phyloP scores from a whole-genome alignment of 1,284 basidiomycete species.

The Rhodotorula sp. region DNA sequence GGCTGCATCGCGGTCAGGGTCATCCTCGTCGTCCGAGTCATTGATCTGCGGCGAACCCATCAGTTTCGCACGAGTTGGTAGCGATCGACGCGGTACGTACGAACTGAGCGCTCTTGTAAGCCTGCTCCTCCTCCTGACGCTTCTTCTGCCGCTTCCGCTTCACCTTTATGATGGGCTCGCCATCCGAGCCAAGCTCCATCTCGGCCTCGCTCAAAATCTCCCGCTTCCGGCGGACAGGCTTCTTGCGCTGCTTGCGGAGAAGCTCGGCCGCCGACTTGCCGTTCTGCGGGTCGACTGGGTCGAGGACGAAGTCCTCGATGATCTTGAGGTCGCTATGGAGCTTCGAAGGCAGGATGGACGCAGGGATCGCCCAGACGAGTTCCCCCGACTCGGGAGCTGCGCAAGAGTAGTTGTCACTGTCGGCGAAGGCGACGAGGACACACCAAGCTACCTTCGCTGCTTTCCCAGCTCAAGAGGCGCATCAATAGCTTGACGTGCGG shows the following conservation, averaged over 20 bases:
- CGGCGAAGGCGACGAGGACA: too few relatives aligned
- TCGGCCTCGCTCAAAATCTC: slow-evolving; percentile 48
- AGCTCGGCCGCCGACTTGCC: slow-evolving; percentile 69
- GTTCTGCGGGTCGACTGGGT: slow-evolving; percentile 65
- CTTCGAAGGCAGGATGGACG: slow-evolving; percentile 62
- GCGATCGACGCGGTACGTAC: slow-evolving; percentile 56
- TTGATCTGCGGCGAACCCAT: slow-evolving; percentile 7
- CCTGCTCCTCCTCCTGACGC: slow-evolving; percentile 61
- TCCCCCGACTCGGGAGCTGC: slow-evolving; percentile 17
- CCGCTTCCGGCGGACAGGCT: slow-evolving; percentile 28
- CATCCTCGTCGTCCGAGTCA: slow-evolving; percentile 80
- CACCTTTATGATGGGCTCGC: slow-evolving; percentile 24
- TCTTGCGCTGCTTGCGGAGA: slow-evolving; percentile 62
- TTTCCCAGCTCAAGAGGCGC: slow-evolving; percentile 63
- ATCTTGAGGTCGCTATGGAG: slow-evolving; percentile 65
- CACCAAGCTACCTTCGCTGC: slow-evolving; percentile 59
- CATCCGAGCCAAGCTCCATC: slow-evolving; percentile 49
- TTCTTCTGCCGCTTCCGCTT: slow-evolving; percentile 51
- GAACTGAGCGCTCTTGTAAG: slow-evolving; percentile 83
- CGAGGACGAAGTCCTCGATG: slow-evolving; percentile 71
- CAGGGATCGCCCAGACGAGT: slow-evolving; percentile 67
- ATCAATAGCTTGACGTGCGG: slow-evolving; percentile 77
- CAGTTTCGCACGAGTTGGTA: not conserved
- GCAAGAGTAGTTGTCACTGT: not conserved
- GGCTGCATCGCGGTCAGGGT: slow-evolving; percentile 55